A percentile compares a stretch with the other conserved stretches of the same genome.
Evolutionary conservation across 2,329 filamentous ascomycete genomes (phyloP).

Genomic region (Tympanopsis confertula): DNA sequence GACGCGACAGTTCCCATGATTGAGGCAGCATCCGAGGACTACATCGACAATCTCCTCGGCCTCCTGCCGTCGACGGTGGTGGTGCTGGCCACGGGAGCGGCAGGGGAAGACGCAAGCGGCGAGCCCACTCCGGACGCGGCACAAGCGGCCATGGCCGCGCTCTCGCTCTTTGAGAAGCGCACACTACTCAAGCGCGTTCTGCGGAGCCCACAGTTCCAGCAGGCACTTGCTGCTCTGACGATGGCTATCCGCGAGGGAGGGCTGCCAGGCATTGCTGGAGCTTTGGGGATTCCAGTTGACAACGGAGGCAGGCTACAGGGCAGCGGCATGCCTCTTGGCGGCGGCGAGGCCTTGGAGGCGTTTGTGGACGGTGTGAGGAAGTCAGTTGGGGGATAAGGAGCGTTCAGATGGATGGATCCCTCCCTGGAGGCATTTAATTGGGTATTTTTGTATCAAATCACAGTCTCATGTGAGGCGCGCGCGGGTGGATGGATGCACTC

Average conservation of each 20-base stretch:
- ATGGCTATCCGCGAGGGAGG: slow-evolving; percentile 83
- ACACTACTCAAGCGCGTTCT: slow-evolving; percentile 70
- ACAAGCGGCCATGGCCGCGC: slow-evolving; percentile 61
- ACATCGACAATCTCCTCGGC: slow-evolving; percentile 63
- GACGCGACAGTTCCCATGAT: slow-evolving; percentile 69
- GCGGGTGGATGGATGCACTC: too few species aligned
- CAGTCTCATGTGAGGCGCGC: too few species aligned
- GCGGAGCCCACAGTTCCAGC: slow-evolving; percentile 79
- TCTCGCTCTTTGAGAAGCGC: slow-evolving; percentile 69
- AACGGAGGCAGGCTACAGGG: slow-evolving; percentile 72
- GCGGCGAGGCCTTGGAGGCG: slow-evolving; percentile 77
- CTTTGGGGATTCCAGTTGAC: slow-evolving; percentile 66
- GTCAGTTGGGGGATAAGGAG: slow-evolving; percentile 39
- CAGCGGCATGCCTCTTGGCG: slow-evolving; percentile 73
- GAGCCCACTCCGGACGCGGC: too few species aligned
- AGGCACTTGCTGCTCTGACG: slow-evolving; percentile 75
- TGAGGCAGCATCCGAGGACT: slow-evolving; percentile 48
- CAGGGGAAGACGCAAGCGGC: slow-evolving; percentile 50
- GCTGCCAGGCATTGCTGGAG: slow-evolving; percentile 78
- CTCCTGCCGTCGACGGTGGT: slow-evolving; percentile 72
- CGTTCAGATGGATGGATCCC: too few species aligned
- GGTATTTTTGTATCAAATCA: too few species aligned
- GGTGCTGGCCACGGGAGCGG: slow-evolving; percentile 59
- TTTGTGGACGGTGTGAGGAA: slow-evolving; percentile 69
- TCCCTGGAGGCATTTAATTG: too few species aligned